Conservation (phyloP, 352 stramenopile genomes). For the Phytophthora capsici region DNA sequence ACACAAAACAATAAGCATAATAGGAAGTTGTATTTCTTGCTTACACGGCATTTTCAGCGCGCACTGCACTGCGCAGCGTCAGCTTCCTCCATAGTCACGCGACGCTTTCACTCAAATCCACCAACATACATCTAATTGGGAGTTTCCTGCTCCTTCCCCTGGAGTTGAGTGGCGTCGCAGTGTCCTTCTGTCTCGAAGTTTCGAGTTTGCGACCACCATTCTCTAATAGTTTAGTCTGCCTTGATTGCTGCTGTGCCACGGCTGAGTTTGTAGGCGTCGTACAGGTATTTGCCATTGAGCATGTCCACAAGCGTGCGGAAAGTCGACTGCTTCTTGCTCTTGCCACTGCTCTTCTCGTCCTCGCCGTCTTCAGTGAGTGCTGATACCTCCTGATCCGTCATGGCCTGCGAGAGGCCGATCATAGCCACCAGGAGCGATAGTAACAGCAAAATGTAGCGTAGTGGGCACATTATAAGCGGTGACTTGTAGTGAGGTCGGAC, state of each 20-base stretch:
- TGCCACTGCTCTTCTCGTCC: slow-evolving; percentile 58
- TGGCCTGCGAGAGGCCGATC: slow-evolving; percentile 83
- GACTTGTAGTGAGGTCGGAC: neutral
- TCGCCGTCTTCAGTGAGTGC: slow-evolving; percentile 63
- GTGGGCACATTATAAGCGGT: slow-evolving; percentile 66
- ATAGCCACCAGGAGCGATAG: slow-evolving; percentile 86
- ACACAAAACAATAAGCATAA: neutral
- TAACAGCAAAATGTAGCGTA: slow-evolving; percentile 87
- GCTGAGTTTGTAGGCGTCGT: slow-evolving; percentile 80
- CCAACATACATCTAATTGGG: slow-evolving; percentile 31
- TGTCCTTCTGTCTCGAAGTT: slow-evolving; percentile 2
- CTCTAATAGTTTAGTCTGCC: slow-evolving; percentile 38
- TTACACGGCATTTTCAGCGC: neutral
- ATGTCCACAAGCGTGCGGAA: slow-evolving; percentile 86
- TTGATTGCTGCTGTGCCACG: slow-evolving; percentile 55
- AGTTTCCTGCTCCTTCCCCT: neutral
- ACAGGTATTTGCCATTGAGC: slow-evolving; percentile 90
- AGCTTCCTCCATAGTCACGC: slow-evolving; percentile 11
- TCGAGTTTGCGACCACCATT: slow-evolving; percentile 1
- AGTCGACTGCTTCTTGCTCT: slow-evolving; percentile 53
- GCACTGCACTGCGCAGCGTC: slow-evolving; percentile 1
- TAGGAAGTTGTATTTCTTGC: slow-evolving; percentile 2
- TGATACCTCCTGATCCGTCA: slow-evolving; percentile 73
- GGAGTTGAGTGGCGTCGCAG: slow-evolving; percentile 1
- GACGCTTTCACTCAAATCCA: slow-evolving; percentile 15